Evolutionary conservation across 805 yeast genomes (phyloP), one percentile per base, ranked within the genome.

Genomic region (Sugiyamaella smithiae): DNA sequence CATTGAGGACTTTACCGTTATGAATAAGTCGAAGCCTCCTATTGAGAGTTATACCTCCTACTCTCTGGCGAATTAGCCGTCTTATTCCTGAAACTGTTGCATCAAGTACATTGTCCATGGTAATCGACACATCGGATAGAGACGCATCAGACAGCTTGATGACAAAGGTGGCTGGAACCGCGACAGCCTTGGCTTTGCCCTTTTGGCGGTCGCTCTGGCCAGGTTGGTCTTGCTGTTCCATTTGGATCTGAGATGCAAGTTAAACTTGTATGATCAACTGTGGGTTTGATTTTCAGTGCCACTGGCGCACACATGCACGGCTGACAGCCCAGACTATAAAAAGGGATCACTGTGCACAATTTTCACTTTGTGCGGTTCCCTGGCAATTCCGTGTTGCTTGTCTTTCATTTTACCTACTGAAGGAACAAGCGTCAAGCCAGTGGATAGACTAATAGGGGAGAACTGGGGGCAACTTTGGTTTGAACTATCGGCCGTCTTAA

Each of bases 341-440:
- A 29, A 16, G 33, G 16, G 33, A n/a, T 16, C 16, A 29, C 16
- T n/a, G 16, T 29, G 33, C 33, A 29, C 33, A 29, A 60, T 59
- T 58, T 61, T 59, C 61, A 65, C 67, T 61, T 55, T 47, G 67
- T 78, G 86, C 82, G 86, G 86, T 84, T 78, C 79, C 77, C 86
- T 77, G 79, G 81, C 78, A 76, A 62, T 74, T 74, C 82, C 87
- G 87, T 81, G 87, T 81, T 81, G 85, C 84, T 78, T 78, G 67
- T 60, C 70, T 66, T 66, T 63, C 58, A 56, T 47, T 37, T 45
- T 40, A 42, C 49, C 66, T 61, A 67, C 68, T 68, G 70, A 60
- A 64, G 65, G 59, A 66, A 61, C 65, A 76, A 74, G 85, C 80
- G 85, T 81, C 86, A 75, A 75, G 85, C 80, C 43, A 45, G 38